phyloP scores from a whole-genome alignment of 1,284 basidiomycete genomes.

The Sanghuangporus weigelae region DNA sequence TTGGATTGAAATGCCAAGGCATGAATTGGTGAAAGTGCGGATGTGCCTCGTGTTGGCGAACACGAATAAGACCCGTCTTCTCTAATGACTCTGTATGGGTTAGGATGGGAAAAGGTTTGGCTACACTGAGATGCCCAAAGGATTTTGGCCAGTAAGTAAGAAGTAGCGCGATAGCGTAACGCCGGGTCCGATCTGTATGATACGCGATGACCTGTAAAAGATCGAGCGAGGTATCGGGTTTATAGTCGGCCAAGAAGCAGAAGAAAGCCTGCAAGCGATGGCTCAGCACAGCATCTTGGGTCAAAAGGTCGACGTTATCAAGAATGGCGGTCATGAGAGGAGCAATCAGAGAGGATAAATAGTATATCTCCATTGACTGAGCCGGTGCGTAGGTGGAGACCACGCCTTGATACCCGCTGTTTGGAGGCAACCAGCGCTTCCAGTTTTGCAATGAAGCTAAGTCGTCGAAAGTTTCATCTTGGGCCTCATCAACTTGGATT shows the following conservation, averaged over 20 bases:
- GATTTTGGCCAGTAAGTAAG: slow-evolving; percentile 60
- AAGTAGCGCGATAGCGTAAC: slow-evolving; percentile 50
- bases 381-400: slow-evolving; percentile 53
- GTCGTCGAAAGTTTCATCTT: slow-evolving; percentile 32
- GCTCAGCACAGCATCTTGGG: slow-evolving; percentile 31
- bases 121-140: slow-evolving; percentile 60
- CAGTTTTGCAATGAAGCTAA: slow-evolving; percentile 30
- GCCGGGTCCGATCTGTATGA: slow-evolving; percentile 49
- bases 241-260: slow-evolving; percentile 50
- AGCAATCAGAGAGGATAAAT: slow-evolving; percentile 51
- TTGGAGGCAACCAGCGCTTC: slow-evolving; percentile 28
- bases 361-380: slow-evolving; percentile 51
- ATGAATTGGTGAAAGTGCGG: slow-evolving; percentile 58
- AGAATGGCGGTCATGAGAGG: slow-evolving; percentile 55
- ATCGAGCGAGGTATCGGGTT: slow-evolving; percentile 66
- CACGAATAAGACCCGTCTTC: slow-evolving; percentile 4
- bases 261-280: slow-evolving; percentile 55
- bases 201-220: slow-evolving; percentile 66
- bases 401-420: slow-evolving; percentile 21
- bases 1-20: slow-evolving; percentile 52
- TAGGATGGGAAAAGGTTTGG: slow-evolving; percentile 42
- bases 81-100: slow-evolving; percentile 26
- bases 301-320: slow-evolving; percentile 44
- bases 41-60: slow-evolving; percentile 26
- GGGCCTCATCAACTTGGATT: slow-evolving; percentile 54